Percentiles rank a stretch among this genome's conserved stretches.
Evolutionary conservation across 169 alveolate genomes (phyloP).

Genomic region (Eimeria acervulina): DNA sequence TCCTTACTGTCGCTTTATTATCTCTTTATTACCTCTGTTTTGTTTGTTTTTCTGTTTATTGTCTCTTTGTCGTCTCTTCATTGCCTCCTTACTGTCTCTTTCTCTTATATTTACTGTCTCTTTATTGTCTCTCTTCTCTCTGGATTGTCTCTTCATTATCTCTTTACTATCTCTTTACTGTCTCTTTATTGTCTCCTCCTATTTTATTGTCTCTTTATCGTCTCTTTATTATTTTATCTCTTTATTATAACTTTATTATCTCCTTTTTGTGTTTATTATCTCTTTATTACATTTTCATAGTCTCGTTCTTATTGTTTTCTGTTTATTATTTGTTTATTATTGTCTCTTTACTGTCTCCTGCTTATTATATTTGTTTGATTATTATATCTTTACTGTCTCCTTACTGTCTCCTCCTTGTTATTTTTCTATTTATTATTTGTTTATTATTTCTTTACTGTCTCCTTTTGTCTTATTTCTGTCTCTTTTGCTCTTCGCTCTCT

Average conservation of each 20-base stretch:
- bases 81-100: not conserved
- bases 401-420: not conserved
- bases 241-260: not conserved
- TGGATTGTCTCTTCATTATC: too few relatives aligned
- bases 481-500: not conserved
- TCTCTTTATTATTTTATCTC: not conserved
- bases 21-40: too few relatives aligned
- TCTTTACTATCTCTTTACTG: not conserved
- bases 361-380: too few relatives aligned
- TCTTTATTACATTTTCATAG: not conserved
- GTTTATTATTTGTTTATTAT: not conserved
- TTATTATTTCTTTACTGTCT: not conserved
- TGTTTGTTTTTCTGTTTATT: not conserved
- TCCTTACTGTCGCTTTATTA: not conserved
- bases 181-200: not conserved
- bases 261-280: not conserved
- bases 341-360: not conserved
- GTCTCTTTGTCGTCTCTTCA: not conserved
- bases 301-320: not conserved
- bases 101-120: not conserved
- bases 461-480: not conserved
- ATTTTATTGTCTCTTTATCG: not conserved
- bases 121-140: too few relatives aligned
- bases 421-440: too few relatives aligned
- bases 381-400: not conserved